Evolutionary conservation across 1,139 yeast species (phyloP), one percentile per base, ranked within the genome.

Genomic region (Suhomyces wounanorum): DNA sequence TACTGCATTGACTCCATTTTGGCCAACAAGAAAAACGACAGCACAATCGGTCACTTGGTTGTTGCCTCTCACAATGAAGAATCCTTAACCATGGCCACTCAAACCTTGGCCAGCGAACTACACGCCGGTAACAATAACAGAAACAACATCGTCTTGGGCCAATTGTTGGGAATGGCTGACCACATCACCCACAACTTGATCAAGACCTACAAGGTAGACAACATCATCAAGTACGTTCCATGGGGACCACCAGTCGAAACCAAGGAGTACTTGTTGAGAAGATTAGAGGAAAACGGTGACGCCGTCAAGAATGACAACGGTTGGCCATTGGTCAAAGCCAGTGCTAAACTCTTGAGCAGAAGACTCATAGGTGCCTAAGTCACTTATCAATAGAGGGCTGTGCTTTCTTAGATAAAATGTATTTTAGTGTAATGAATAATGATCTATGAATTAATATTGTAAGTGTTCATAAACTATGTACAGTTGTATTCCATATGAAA

Each of bases 181-280:
- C 86, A 87, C 61, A 82, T 89, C 55, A 90, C 97, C 39, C 81
- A 82, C 65, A 89, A 87, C 59, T 78, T 94, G 63, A 82, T 89
- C 55, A 72, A 76, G 47, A 77, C 83, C 48, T 77, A 82, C 58
- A 81, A 84, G 43, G 89, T 83, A 52, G 84, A 81, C 59, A 87
- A 87, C 63, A 89, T 94, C 52, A 86, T 92, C 72, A 92, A 92
- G 70, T 94, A 92, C 66, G 97, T 94, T 57, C 96, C 98, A 16
- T 94, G 98, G 97, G 98, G 98, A 9, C 98, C 98, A 38, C 96
- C 96, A 52, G 73, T 83, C 59, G 98, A 94, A 72, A 91, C 97
- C 52, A 90, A 89, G 73, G 96, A 90, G 60, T 94, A 94, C 67
- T 75, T 94, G 59, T 77, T 87, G 57, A 86, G 99, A 77, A 83